Percentiles rank a stretch among this genome's conserved stretches.
phyloP scores from a whole-genome alignment of 768 basidiomycete species.

The Mycena capillaripes region DNA sequence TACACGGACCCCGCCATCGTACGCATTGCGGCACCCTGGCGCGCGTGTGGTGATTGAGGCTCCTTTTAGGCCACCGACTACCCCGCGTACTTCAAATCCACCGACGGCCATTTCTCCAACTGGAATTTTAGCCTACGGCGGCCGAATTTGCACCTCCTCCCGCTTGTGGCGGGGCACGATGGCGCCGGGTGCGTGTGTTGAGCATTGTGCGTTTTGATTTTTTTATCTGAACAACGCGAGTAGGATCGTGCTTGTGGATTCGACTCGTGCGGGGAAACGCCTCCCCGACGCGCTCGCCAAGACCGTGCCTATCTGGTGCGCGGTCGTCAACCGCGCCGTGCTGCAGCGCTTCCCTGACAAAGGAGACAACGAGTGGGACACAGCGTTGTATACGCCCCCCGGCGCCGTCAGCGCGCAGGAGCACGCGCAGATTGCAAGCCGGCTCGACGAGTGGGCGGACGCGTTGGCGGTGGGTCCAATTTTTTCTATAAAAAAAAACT shows the following conservation, averaged over 20 bases:
- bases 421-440: slow-evolving; percentile 79
- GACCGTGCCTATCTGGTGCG: slow-evolving; percentile 95
- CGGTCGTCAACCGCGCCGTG: slow-evolving; percentile 83
- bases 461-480: slow-evolving; percentile 70
- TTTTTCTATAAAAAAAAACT: neutral
- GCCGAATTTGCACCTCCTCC: slow-evolving; percentile 85
- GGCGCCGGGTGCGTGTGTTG: slow-evolving; percentile 66
- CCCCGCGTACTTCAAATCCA: slow-evolving; percentile 92
- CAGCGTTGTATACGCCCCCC: slow-evolving; percentile 77
- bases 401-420: slow-evolving; percentile 80
- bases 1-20: slow-evolving; percentile 83
- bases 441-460: slow-evolving; percentile 77
- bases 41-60: neutral
- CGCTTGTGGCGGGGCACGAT: slow-evolving; percentile 62
- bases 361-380: slow-evolving; percentile 60
- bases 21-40: slow-evolving; percentile 7
- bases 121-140: slow-evolving; percentile 90
- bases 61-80: slow-evolving; percentile 47
- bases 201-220: neutral
- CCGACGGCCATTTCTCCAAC: slow-evolving; percentile 87
- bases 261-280: slow-evolving; percentile 92
- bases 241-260: slow-evolving; percentile 91
- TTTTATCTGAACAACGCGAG: neutral
- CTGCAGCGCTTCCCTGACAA: slow-evolving; percentile 48
- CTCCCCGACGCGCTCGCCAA: slow-evolving; percentile 96